Conservation (phyloP, 352 stramenopile genomes). For the Globisporangium lucens region DNA sequence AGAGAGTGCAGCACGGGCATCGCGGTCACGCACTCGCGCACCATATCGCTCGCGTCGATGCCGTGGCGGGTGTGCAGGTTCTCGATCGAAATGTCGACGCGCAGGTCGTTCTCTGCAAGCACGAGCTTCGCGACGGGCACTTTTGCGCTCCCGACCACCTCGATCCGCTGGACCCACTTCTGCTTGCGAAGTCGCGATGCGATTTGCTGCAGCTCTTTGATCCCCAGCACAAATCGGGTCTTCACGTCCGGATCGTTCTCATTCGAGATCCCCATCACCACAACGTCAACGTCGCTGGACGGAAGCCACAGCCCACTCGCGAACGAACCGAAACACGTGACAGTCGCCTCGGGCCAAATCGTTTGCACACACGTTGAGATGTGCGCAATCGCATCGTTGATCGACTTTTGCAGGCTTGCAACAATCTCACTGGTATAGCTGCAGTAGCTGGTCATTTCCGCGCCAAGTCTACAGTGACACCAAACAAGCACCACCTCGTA, state of each 20-base stretch:
- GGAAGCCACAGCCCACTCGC: conserved; percentile 85
- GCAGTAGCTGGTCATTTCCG: conserved; percentile 65
- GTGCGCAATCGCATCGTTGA: conserved; percentile 71
- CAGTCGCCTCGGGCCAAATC: conserved; percentile 72
- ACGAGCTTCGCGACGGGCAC: conserved; percentile 86
- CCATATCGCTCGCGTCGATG: conserved; percentile 81
- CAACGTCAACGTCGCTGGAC: conserved; percentile 87
- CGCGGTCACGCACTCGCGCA: conserved; percentile 65
- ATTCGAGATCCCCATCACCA: conserved; percentile 68
- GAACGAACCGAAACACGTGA: conserved; percentile 83
- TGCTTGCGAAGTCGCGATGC: conserved; percentile 43
- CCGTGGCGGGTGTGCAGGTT: conserved; percentile 75
- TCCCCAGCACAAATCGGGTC: conserved; percentile 44
- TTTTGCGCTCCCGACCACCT: conserved; percentile 79
- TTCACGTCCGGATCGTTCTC: conserved; percentile 33
- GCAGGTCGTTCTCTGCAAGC: conserved; percentile 49
- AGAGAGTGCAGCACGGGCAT: conserved; percentile 75
- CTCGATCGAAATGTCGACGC: conserved; percentile 90
- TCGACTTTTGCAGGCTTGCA: conserved; percentile 43
- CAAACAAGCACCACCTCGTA: not conserved
- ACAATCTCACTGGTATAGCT: conserved; percentile 63
- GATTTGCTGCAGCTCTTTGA: conserved; percentile 61
- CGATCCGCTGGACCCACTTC: conserved; percentile 73
- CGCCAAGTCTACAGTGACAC: conserved; percentile 28
- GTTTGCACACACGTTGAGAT: conserved; percentile 59